Evolutionary conservation across 768 basidiomycete species (phyloP), one percentile per base, ranked within the genome.

Genomic region (Leccinum subgranulosum): DNA sequence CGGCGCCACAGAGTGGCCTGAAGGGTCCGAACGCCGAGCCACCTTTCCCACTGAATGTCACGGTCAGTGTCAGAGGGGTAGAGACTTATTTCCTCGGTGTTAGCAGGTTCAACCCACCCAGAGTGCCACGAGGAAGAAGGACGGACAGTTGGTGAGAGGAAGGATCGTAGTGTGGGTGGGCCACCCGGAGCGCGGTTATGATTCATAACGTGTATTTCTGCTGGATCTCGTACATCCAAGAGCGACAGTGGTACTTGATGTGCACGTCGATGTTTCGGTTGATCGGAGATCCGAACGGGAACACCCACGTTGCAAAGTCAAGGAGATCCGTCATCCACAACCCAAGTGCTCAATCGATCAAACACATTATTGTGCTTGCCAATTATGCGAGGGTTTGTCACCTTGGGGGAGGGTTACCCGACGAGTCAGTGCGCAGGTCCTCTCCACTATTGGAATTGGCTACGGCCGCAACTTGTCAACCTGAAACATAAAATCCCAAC

Each of bases 211-310:
- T 60, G 52, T 61, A 67, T 27, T 9, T 19, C 61, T 55, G 59
- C 28, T 67, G 49, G 41, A 58, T 33, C 11, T 2, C 3, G 29
- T 15, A 36, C 31, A 7, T 12, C 21, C 56, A 19, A n/a, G 46
- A 2, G 82, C 8, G 76, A 60, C 55, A 34, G 43, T 57, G n/a
- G 52, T 60, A 57, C n/a, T 56, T 47, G 23, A 60, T 25, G 45
- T 57, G 59, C 8, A 57, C 59, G 27, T 60, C 55, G 36, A 62
- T 54, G 49, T 25, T 31, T 45, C 8, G 59, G 59, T 19, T 48
- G 60, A 19, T 21, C 50, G 34, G 6, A 47, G 60, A 19, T 34
- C 34, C 53, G 28, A 29, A 29, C 29, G 29, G 21, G 47, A 2
- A 29, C 39, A 19, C 59, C 58, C 34, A 46, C n/a, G 12, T 54